Percentiles rank a stretch among this genome's conserved stretches.
phyloP scores from a whole-genome alignment of 306 rosid genomes.

The Ochetophila trinervis region DNA sequence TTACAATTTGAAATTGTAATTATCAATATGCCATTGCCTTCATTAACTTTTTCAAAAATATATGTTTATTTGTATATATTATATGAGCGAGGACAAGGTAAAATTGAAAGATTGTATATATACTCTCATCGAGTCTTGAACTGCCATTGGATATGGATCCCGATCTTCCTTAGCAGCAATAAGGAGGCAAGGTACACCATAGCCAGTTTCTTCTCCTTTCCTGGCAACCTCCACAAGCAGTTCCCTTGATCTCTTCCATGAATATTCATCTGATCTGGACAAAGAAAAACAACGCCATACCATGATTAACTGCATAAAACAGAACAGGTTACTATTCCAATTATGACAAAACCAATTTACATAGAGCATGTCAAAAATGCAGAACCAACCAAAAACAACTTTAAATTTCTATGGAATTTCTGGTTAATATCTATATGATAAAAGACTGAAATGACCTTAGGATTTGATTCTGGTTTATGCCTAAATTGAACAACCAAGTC shows the following conservation, averaged over 20 bases:
- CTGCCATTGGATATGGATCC: slow-evolving; percentile 71
- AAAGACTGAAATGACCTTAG: too few species aligned
- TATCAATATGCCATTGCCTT: slow-evolving; percentile 1
- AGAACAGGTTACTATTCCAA: not conserved
- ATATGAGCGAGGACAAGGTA: slow-evolving; percentile 7
- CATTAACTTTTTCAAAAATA: not conserved
- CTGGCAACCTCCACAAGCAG: slow-evolving; percentile 77
- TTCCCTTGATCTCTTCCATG: slow-evolving; percentile 78
- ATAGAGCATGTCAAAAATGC: not conserved
- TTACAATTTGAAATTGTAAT: slow-evolving; percentile 4
- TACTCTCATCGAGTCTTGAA: slow-evolving; percentile 88
- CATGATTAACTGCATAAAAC: slow-evolving; percentile 10
- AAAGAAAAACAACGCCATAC: slow-evolving; percentile 25
- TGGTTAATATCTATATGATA: too few species aligned
- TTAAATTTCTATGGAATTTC: not conserved
- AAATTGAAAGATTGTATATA: slow-evolving; percentile 14
- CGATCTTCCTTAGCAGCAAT: slow-evolving; percentile 91
- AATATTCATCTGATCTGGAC: slow-evolving; percentile 78
- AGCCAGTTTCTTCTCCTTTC: slow-evolving; percentile 77
- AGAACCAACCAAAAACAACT: not conserved
- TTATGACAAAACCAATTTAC: not conserved
- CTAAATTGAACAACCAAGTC: not conserved
- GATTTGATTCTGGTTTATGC: not conserved
- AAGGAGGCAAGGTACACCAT: slow-evolving; percentile 81
- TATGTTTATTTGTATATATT: slow-evolving; percentile 5